A percentile compares a stretch with the other conserved stretches of the same genome.
These are phyloP conservation scores for Ogataea pignaliae DNA, from an alignment of 805 yeast genomes.

Conservation along the genomic window DNA sequence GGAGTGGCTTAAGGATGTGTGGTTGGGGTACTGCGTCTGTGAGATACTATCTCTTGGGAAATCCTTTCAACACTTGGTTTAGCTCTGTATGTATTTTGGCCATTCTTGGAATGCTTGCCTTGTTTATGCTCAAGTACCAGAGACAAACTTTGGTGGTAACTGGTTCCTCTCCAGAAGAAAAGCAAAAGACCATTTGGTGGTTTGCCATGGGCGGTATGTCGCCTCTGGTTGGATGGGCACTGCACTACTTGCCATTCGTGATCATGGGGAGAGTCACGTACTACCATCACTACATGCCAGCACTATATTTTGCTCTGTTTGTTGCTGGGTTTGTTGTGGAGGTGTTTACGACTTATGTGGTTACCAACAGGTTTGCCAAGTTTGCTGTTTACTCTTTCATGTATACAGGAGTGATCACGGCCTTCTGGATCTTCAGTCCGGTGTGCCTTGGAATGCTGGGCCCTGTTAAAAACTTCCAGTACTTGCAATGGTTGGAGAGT, in stretches of 20 bases:
- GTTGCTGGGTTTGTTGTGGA: conserved; percentile 53
- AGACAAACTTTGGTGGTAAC: conserved; percentile 52
- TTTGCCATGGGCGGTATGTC: conserved; percentile 60
- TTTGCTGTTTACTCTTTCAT: conserved; percentile 34
- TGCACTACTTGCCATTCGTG: conserved; percentile 71
- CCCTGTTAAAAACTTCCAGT: conserved; percentile 32
- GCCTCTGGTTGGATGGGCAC: conserved; percentile 79
- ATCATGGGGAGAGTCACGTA: conserved; percentile 85
- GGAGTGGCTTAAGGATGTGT: conserved; percentile 72
- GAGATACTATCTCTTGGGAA: conserved; percentile 65
- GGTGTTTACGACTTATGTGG: conserved; percentile 31
- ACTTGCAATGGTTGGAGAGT: conserved; percentile 42
- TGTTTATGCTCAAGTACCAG: conserved; percentile 54
- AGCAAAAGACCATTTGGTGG: conserved; percentile 14
- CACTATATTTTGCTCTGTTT: conserved; percentile 69
- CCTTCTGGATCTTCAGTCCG: conserved; percentile 59
- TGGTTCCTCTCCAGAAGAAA: not conserved
- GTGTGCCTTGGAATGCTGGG: conserved; percentile 66
- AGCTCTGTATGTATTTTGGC: conserved; percentile 46
- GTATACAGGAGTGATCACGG: conserved; percentile 41
- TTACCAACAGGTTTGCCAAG: conserved; percentile 22
- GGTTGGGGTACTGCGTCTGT: conserved; percentile 55
- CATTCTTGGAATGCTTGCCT: conserved; percentile 35
- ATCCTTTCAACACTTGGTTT: conserved; percentile 61
- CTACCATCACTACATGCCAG: conserved; percentile 83